Base-by-base conservation (phyloP, 1,284 basidiomycete genomes). In the Stereum hirsutum region DNA sequence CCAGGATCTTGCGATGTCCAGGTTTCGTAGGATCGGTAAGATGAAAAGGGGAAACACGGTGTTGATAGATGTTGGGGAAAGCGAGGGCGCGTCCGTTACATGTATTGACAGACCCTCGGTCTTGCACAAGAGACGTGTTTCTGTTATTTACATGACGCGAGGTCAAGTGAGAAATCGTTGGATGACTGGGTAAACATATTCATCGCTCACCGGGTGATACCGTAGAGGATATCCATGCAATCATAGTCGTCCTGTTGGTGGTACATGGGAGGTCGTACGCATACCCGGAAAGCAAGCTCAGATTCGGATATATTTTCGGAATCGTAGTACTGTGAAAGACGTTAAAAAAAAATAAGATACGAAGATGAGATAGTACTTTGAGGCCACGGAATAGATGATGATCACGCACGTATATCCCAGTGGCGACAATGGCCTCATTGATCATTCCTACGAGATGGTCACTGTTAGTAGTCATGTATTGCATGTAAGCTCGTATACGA, bases 361-460 rank as follows among this genome's bases (percentile, higher is more conserved):
- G 28, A n/a, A 30, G n/a, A 30, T n/a, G 28, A 7, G 3, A 31
- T 7, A 1, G 6, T 4, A 4, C 5, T 31, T 31, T 21, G 1
- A 14, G 21, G 2, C 23, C 35, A 37, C 3, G 6, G 5, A 1
- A 4, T 3, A 21, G 20, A 21, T 3, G 12, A 21, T 4, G 6
- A 21, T 7, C n/a, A 39, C 37, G 23, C 12, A 39, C 37, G 35
- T 71, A 72, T 11, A 71, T 60, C 0, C 64, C 64, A 1, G 64
- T 68, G 6, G 68, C 64, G 15, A 65, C 64, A 36, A 75, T 75
- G 40, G 61, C 57, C 50, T 71, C 71, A 48, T 72, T 77, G 58
- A 45, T 36, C 60, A 61, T 62, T 17, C 53, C 43, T 27, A 28
- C 10, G 4, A 23, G 31, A n/a, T n/a, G n/a, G n/a, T n/a, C n/a